Conservation (phyloP, 176 grass and related monocot species). For the Aegilops longissima region DNA sequence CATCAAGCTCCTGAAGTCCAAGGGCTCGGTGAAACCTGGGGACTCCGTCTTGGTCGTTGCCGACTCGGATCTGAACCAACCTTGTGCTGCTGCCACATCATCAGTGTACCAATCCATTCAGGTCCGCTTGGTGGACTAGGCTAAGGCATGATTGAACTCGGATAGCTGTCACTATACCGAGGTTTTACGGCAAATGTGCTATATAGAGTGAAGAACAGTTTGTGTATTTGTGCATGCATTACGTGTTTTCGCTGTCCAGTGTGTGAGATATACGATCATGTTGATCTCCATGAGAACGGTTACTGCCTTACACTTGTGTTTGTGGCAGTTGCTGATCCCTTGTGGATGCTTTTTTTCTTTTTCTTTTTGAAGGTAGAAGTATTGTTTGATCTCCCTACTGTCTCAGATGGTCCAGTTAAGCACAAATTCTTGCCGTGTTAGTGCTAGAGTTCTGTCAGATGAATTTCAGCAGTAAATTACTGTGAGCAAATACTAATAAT, state of each 20-base stretch:
- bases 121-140: conserved; percentile 49
- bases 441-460: neutral
- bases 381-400: too few relatives aligned
- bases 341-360: neutral
- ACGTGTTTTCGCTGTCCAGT: neutral
- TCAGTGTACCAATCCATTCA: conserved; percentile 60
- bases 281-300: neutral
- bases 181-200: neutral
- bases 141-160: neutral
- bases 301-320: neutral
- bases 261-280: neutral
- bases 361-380: too few relatives aligned
- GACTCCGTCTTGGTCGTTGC: conserved; percentile 56
- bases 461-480: too few relatives aligned
- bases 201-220: neutral
- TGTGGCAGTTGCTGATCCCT: neutral
- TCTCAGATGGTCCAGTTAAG: neutral
- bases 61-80: conserved; percentile 52
- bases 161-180: neutral
- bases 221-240: conserved; percentile 20
- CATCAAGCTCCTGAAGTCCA: conserved; percentile 47
- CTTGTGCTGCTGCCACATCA: conserved; percentile 17
- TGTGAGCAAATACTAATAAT: too few relatives aligned
- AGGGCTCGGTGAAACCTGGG: conserved; percentile 48
- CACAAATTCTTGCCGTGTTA: neutral